Evolutionary conservation across 192 early-diverging fungal species (phyloP), one percentile per base, ranked within the genome.

Genomic region (Gorgonomyces haynaldii): DNA sequence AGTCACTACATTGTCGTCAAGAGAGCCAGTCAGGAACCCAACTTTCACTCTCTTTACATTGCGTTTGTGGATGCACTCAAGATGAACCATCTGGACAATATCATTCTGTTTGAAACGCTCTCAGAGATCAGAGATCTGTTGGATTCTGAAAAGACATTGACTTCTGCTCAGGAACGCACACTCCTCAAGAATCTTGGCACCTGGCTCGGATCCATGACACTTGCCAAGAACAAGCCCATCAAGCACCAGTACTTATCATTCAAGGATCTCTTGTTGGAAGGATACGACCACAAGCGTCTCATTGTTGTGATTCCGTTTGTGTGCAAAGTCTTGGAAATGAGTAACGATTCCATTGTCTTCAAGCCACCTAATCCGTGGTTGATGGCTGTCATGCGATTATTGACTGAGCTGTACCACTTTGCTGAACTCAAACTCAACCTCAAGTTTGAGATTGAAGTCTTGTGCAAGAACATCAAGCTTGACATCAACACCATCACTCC

Each of bases 231-330:
- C 64, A 77, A 74, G 43, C 96, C 96, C 7, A 93, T 98, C 57
- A 83, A 86, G 61, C 91, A 95, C 62, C 92, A 96, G 50, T 81
- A 94, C 45, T 74, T 96, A 37, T 81, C 88, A 0, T 89, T 98
- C 65, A 98, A 98, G 81, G 85, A 88, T 46, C 58, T 98, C 5
- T 53, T 98, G 37, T 64, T 96, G 42, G 87, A 98, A 68, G 95
- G 95, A 2, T 95, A 83, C 57, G 82, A 83, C 50, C 75, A 69
- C 28, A 79, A 83, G 38, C 64, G 91, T 13, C 68, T 98, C 24
- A 89, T 93, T 69, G 88, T 96, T 12, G 92, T 88, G 3, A 95
- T 98, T 47, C 95, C 95, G 26, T 98, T 98, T 57, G 88, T 93
- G 6, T 98, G 95, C 72, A 95, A 96, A 62, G 87, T 96, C 0